Evolutionary conservation across 176 grass and related monocot genomes (phyloP).

Genomic region (Oryza punctata): DNA sequence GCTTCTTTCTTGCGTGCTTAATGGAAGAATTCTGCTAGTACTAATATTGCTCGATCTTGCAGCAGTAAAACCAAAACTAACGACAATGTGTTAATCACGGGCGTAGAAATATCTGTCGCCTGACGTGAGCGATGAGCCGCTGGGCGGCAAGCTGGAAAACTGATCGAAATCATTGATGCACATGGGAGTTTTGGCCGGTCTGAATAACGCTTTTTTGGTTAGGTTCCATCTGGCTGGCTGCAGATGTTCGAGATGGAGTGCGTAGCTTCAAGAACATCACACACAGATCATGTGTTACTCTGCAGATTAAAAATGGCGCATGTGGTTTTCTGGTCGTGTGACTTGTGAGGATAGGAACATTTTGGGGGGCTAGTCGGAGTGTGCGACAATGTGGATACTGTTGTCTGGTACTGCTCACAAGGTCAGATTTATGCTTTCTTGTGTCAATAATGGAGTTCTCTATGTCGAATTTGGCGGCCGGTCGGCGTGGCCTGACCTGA

Average conservation of each 20-base stretch:
- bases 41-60: background rate
- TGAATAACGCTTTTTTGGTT: background rate
- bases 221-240: background rate
- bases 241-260: background rate
- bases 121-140: background rate
- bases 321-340: background rate
- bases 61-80: background rate
- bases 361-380: background rate
- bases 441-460: slow-evolving; percentile 30
- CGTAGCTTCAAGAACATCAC: background rate
- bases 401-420: slow-evolving; percentile 24
- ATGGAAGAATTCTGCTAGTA: background rate
- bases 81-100: background rate
- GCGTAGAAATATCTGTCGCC: background rate
- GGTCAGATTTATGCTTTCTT: slow-evolving; percentile 26
- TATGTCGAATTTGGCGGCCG: slow-evolving; percentile 6
- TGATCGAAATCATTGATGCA: background rate
- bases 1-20: background rate
- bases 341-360: background rate
- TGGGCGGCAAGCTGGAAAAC: background rate
- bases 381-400: slow-evolving; percentile 25
- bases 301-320: background rate
- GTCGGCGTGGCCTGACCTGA: slow-evolving; percentile 7
- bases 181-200: background rate
- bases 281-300: background rate